Evolutionary conservation across 2,329 filamentous ascomycete species (phyloP).

Genomic region (Endoconidiophora laricicola): DNA sequence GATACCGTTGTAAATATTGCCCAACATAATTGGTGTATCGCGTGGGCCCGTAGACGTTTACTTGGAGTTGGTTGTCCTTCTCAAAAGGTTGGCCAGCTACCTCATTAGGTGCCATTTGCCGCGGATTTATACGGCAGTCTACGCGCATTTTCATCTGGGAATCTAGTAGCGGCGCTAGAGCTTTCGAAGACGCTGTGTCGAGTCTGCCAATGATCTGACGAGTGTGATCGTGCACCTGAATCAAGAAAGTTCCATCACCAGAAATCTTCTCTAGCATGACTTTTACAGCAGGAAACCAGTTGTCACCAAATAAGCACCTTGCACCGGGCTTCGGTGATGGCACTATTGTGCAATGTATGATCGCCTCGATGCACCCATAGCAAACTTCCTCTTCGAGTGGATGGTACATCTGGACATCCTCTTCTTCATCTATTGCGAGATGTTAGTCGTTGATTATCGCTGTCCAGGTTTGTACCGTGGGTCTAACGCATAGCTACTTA

Average conservation of each 20-base stretch:
- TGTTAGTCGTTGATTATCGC: too few relatives aligned
- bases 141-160: constrained; percentile 48
- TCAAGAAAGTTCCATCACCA: constrained; percentile 38
- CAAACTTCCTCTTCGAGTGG: constrained; percentile 57
- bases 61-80: constrained; percentile 42
- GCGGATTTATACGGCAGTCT: constrained; percentile 51
- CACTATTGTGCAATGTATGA: constrained; percentile 48
- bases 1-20: constrained; percentile 22
- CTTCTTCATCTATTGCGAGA: constrained; percentile 31
- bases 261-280: constrained; percentile 47
- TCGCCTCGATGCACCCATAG: constrained; percentile 59
- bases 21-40: constrained; percentile 51
- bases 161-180: constrained; percentile 59
- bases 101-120: constrained; percentile 48
- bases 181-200: constrained; percentile 48
- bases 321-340: constrained; percentile 51
- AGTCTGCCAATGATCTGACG: constrained; percentile 60
- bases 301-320: constrained; percentile 38
- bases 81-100: constrained; percentile 45
- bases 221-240: constrained; percentile 58
- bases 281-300: constrained; percentile 58
- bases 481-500: constrained; percentile 16
- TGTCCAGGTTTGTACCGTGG: not conserved
- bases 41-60: constrained; percentile 66
- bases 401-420: constrained; percentile 40